These are phyloP conservation scores for Codiaeum variegatum DNA, from an alignment of 441 rosid species.

Conservation along the genomic window DNA sequence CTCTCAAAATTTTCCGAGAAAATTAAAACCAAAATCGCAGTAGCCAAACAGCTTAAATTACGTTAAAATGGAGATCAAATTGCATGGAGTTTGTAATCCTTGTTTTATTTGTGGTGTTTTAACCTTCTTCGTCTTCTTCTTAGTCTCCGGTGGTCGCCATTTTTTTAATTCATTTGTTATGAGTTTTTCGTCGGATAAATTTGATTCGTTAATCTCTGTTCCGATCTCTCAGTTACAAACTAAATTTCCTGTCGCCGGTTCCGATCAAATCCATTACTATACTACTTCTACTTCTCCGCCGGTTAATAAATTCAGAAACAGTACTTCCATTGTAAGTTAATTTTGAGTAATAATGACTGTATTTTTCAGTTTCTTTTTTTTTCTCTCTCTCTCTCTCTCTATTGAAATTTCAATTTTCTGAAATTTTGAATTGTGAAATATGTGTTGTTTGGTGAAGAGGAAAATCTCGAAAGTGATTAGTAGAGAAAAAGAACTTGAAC, in stretches of 20 bases:
- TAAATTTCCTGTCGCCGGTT: conserved; percentile 7
- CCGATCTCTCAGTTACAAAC: conserved; percentile 30
- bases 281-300: conserved; percentile 1
- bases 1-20: conserved; percentile 14
- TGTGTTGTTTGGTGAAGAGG: conserved; percentile 25
- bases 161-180: background rate
- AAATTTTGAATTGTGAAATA: background rate
- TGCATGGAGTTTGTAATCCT: conserved; percentile 4
- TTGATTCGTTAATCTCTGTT: conserved; percentile 15
- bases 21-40: conserved; percentile 15
- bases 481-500: conserved; percentile 39
- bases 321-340: conserved; percentile 14
- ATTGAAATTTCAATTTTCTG: conserved; percentile 1
- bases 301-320: conserved; percentile 16
- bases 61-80: conserved; percentile 8
- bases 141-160: background rate
- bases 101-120: conserved; percentile 4
- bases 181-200: conserved; percentile 12
- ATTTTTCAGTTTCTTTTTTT: background rate
- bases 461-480: conserved; percentile 27
- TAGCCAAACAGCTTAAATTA: conserved; percentile 19
- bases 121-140: background rate
- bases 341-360: background rate
- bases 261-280: conserved; percentile 31
- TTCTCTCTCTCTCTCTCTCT: too few relatives aligned